Conservation (phyloP, 495 filamentous ascomycete species). For the Parathielavia appendiculata region DNA sequence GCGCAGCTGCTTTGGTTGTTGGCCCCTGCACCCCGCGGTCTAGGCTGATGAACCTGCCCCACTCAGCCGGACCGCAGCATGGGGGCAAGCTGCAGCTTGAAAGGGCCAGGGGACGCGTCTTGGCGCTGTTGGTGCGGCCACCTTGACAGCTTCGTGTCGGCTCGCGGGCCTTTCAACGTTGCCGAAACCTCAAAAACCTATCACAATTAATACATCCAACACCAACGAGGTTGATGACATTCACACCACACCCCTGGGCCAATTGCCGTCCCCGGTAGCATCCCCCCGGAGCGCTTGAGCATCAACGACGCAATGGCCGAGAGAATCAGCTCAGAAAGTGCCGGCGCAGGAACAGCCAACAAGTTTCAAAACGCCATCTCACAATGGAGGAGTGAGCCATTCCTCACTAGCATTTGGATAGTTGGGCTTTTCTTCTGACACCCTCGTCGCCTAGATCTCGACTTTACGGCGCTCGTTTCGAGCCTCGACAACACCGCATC, state of each 20-base stretch:
- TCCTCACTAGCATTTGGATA: slow-evolving; percentile 3
- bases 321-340: slow-evolving; percentile 21
- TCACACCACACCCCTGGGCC: slow-evolving; percentile 13
- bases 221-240: slow-evolving; percentile 18
- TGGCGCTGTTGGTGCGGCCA: slow-evolving; percentile 15
- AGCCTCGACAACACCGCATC: slow-evolving; percentile 86
- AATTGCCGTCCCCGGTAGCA: slow-evolving; percentile 8
- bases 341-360: slow-evolving; percentile 48
- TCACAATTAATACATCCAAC: background rate
- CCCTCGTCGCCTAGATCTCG: slow-evolving; percentile 59
- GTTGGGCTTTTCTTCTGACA: slow-evolving; percentile 8
- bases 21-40: slow-evolving; percentile 7
- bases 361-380: slow-evolving; percentile 95
- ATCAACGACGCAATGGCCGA: slow-evolving; percentile 30
- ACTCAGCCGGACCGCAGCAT: slow-evolving; percentile 2
- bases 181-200: no score
- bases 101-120: background rate
- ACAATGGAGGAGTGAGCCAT: slow-evolving; percentile 80
- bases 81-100: no score
- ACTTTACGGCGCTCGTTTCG: slow-evolving; percentile 77
- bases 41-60: background rate
- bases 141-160: slow-evolving; percentile 10
- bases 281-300: slow-evolving; percentile 1
- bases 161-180: background rate
- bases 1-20: background rate